A percentile compares a stretch with the other conserved stretches of the same genome.
Evolutionary conservation across 345 rosid genomes (phyloP).

Genomic region (Eucalyptus curtisii): DNA sequence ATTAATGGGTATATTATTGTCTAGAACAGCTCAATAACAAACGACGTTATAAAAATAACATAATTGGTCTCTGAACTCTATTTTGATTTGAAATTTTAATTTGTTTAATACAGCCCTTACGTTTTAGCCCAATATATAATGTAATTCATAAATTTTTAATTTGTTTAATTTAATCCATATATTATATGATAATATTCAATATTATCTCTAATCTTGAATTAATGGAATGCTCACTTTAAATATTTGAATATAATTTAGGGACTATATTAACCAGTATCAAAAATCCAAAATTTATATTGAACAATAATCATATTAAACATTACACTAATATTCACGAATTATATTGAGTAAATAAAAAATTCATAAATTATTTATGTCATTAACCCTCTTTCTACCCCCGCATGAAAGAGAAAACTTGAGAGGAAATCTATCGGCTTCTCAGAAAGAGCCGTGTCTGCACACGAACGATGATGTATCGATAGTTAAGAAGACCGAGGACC

Average conservation of each 20-base stretch:
- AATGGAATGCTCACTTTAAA: too few species aligned
- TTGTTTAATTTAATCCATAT: rapidly evolving
- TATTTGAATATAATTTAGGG: too few species aligned
- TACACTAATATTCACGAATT: too few species aligned
- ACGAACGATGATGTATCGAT: background rate
- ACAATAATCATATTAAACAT: too few species aligned
- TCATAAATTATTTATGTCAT: too few species aligned
- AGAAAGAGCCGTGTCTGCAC: background rate
- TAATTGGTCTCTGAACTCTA: rapidly evolving
- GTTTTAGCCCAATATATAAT: rapidly evolving
- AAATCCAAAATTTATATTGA: too few species aligned
- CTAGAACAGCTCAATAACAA: rapidly evolving
- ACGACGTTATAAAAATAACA: background rate
- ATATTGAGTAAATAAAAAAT: too few species aligned
- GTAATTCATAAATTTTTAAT: rapidly evolving
- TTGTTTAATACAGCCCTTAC: rapidly evolving
- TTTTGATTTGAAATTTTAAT: too few species aligned
- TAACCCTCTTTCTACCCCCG: background rate
- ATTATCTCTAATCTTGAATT: too few species aligned
- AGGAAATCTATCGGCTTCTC: background rate
- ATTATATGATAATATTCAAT: too few species aligned
- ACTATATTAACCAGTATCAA: too few species aligned
- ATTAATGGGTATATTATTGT: background rate
- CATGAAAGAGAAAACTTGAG: background rate
- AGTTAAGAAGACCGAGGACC: background rate